Conservation (phyloP, 345 rosid species). For the Geranium rotundifolium region DNA sequence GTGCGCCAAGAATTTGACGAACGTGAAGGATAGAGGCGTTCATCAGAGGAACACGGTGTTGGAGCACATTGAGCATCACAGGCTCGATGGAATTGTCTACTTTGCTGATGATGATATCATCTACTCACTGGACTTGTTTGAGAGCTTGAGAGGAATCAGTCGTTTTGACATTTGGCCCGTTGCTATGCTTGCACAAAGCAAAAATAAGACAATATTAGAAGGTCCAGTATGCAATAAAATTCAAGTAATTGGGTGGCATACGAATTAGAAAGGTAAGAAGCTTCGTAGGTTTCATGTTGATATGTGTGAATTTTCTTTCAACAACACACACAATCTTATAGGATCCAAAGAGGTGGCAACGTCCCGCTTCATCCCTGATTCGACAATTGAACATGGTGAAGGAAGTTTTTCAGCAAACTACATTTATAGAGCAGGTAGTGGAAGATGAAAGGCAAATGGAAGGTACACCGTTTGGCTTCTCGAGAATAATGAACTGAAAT, state of each 20-base stretch:
- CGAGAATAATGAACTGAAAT: constrained; percentile 81
- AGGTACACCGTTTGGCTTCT: constrained; percentile 55
- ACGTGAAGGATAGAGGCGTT: constrained; percentile 59
- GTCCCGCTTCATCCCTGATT: constrained; percentile 35
- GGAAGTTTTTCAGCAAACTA: constrained; percentile 94
- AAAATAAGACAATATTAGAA: constrained; percentile 29
- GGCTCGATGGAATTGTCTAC: constrained; percentile 73
- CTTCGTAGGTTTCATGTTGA: constrained; percentile 85
- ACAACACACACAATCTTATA: constrained; percentile 84
- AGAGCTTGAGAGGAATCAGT: constrained; percentile 45
- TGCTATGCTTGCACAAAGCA: constrained; percentile 35
- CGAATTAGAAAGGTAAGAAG: constrained; percentile 81
- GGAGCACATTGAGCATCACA: constrained; percentile 71
- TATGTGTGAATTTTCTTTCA: constrained; percentile 95
- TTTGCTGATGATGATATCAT: constrained; percentile 78
- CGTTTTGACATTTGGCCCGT: constrained; percentile 27
- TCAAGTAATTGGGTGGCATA: constrained; percentile 86
- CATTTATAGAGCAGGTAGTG: constrained; percentile 79
- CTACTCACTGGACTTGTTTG: constrained; percentile 65
- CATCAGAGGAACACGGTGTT: constrained; percentile 66
- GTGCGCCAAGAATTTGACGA: constrained; percentile 36
- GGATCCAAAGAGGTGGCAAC: constrained; percentile 76
- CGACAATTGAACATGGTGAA: constrained; percentile 70
- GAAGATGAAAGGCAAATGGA: constrained; percentile 94
- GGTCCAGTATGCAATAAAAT: constrained; percentile 27